phyloP scores from a whole-genome alignment of 257 asterid species.

The Solanum pimpinellifolium region DNA sequence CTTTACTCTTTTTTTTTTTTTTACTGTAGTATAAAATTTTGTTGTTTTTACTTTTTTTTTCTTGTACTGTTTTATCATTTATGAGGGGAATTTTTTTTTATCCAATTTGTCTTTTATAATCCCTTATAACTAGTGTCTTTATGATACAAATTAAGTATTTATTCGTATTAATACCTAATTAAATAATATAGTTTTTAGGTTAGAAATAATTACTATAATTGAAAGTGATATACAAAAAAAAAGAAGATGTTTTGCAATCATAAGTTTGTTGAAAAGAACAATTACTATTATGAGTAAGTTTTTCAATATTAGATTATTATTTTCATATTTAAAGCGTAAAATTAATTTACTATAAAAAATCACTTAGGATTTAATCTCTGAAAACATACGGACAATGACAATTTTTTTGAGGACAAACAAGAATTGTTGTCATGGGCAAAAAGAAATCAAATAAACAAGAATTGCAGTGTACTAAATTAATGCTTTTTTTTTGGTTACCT shows the following conservation, averaged over 20 bases:
- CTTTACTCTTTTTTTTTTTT: neutral
- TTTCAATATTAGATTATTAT: too few species aligned
- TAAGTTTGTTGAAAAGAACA: neutral
- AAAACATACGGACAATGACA: neutral
- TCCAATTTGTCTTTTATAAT: neutral
- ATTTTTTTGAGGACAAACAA: neutral
- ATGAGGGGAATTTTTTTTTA: neutral
- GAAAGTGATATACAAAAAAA: neutral
- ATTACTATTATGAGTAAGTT: too few species aligned
- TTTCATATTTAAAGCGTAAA: neutral
- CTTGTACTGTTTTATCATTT: neutral
- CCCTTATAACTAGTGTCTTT: neutral
- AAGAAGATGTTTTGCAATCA: neutral
- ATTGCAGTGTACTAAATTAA: neutral
- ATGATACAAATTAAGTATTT: neutral
- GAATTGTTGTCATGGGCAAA: too few species aligned
- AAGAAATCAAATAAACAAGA: too few species aligned
- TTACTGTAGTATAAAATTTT: neutral
- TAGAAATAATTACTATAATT: neutral
- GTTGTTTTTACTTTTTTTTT: too few species aligned
- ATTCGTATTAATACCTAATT: neutral
- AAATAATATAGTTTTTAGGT: neutral
- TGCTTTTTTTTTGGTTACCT: neutral
- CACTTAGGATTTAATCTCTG: neutral
- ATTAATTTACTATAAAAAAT: too few species aligned